phyloP scores from a whole-genome alignment of 257 asterid genomes.

The Petrea volubilis region DNA sequence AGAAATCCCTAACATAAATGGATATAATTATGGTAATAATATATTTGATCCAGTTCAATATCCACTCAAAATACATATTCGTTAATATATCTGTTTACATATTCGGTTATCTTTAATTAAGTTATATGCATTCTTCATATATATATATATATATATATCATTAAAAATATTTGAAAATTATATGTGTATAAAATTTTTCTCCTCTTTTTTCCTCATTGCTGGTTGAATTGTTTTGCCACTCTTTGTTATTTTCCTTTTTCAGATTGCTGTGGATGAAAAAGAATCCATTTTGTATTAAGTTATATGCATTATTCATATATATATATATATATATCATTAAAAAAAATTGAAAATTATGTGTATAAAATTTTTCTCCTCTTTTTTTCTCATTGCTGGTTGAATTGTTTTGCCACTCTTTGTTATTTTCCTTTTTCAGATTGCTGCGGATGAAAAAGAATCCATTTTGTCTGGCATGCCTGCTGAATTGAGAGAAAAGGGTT shows the following conservation, averaged over 20 bases:
- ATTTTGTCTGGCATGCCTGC: conserved; percentile 79
- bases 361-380: neutral
- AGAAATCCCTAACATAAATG: too few relatives aligned
- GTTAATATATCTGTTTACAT: too few relatives aligned
- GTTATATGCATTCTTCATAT: too few relatives aligned
- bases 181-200: neutral
- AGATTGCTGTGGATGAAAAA: conserved; percentile 48
- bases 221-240: conserved; percentile 4
- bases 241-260: neutral
- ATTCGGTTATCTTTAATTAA: too few relatives aligned
- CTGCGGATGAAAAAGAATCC: conserved; percentile 73
- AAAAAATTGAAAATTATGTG: too few relatives aligned
- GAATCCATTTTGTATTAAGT: conserved; percentile 74
- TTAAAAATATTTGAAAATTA: too few relatives aligned
- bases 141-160: too few relatives aligned
- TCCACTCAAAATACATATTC: too few relatives aligned
- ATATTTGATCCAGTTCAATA: too few relatives aligned
- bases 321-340: too few relatives aligned
- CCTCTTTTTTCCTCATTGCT: neutral
- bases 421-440: conserved; percentile 56
- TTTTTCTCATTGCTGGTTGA: conserved; percentile 1
- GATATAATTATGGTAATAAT: too few relatives aligned
- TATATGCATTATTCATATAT: too few relatives aligned
- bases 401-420: neutral
- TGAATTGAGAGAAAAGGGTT: conserved; percentile 73